These are phyloP conservation scores for Pestalotiopsis sp. DNA, from an alignment of 2,329 filamentous ascomycete genomes.

Conservation along the genomic window DNA sequence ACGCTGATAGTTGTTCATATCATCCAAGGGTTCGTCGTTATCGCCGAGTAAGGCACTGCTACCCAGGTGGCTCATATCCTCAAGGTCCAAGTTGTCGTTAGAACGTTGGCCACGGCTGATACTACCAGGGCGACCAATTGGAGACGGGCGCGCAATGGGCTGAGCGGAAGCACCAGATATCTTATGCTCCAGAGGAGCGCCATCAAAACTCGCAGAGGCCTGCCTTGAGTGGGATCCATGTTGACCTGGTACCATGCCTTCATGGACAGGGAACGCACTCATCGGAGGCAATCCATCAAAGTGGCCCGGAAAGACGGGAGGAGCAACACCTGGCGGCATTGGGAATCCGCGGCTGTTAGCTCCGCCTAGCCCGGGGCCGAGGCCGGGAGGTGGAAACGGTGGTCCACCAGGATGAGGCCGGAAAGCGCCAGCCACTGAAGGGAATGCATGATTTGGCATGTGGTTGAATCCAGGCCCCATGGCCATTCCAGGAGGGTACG, in stretches of 20 bases:
- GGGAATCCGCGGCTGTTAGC: conserved; percentile 47
- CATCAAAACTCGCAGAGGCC: conserved; percentile 70
- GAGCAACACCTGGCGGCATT: conserved; percentile 42
- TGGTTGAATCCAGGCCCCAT: conserved; percentile 51
- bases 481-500: conserved; percentile 55
- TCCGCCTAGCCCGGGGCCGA: conserved; percentile 48
- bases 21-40: conserved; percentile 58
- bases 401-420: conserved; percentile 49
- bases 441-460: conserved; percentile 46
- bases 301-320: conserved; percentile 57
- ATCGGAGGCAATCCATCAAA: conserved; percentile 42
- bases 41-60: conserved; percentile 88
- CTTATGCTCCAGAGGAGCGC: conserved; percentile 37
- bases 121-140: conserved; percentile 86
- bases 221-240: conserved; percentile 72
- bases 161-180: conserved; percentile 55
- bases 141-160: conserved; percentile 79
- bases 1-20: conserved; percentile 37
- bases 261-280: conserved; percentile 38
- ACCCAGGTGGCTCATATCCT: conserved; percentile 79
- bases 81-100: conserved; percentile 55
- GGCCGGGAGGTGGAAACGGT: conserved; percentile 43
- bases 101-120: conserved; percentile 56
- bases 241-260: conserved; percentile 35
- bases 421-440: conserved; percentile 43